Evolutionary conservation across 2,329 filamentous ascomycete genomes (phyloP).

Genomic region (Cadophora malorum): DNA sequence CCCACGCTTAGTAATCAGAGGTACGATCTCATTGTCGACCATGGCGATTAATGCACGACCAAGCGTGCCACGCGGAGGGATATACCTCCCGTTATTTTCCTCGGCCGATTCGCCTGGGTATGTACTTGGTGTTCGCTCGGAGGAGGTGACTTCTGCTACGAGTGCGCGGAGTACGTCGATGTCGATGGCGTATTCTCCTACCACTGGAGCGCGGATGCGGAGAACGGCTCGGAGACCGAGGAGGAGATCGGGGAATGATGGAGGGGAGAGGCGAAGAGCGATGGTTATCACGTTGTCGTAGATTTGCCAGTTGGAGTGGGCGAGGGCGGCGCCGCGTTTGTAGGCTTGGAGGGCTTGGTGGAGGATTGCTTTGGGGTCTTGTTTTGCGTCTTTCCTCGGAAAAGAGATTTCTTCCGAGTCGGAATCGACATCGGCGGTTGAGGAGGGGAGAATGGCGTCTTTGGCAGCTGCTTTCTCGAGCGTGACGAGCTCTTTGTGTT

Average conservation of each 20-base stretch:
- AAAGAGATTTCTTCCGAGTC: slow-evolving; percentile 31
- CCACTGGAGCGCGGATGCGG: slow-evolving; percentile 68
- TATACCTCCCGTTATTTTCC: slow-evolving; percentile 44
- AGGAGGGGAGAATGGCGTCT: slow-evolving; percentile 33
- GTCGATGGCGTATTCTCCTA: slow-evolving; percentile 82
- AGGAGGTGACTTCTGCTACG: slow-evolving; percentile 71
- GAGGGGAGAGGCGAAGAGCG: slow-evolving; percentile 77
- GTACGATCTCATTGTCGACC: slow-evolving; percentile 76
- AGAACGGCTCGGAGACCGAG: slow-evolving; percentile 77
- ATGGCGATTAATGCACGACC: slow-evolving; percentile 71
- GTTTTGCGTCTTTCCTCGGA: slow-evolving; percentile 39
- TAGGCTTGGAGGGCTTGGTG: slow-evolving; percentile 82
- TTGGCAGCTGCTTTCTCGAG: slow-evolving; percentile 45
- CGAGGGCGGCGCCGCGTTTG: slow-evolving; percentile 83
- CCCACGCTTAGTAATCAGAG: slow-evolving; percentile 81
- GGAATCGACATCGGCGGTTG: slow-evolving; percentile 45
- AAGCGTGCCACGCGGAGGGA: slow-evolving; percentile 62
- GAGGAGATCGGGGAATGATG: slow-evolving; percentile 77
- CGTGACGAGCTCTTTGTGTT: slow-evolving; percentile 60
- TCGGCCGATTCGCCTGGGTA: slow-evolving; percentile 38
- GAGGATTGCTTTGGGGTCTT: slow-evolving; percentile 56
- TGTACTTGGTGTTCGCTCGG: slow-evolving; percentile 48
- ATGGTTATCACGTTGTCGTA: slow-evolving; percentile 97
- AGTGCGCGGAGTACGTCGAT: slow-evolving; percentile 73
- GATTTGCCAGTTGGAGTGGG: slow-evolving; percentile 87